Base-by-base conservation (phyloP, 306 rosid genomes). In the Dryas alaskensis region DNA sequence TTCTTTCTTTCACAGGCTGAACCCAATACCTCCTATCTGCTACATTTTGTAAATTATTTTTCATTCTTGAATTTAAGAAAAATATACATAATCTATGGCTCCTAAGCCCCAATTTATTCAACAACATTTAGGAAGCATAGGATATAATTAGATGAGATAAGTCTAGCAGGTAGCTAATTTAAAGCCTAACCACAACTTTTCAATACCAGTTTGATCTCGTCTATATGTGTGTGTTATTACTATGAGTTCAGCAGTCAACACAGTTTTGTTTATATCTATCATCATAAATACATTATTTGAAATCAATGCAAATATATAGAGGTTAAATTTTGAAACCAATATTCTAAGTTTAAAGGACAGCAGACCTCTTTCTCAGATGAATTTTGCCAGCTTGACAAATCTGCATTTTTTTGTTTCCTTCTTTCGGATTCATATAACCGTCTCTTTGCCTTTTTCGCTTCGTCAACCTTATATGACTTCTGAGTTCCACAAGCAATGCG, bases 401-500 rank as follows among this genome's bases (percentile, higher is more conserved):
- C 74, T 39, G 88, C 74, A 77, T 82, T 78, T 78, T 87, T 89
- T 68, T 69, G 49, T 75, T 84, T 86, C 81, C 92, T 88, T 81
- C 92, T 84, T 73, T 79, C 77, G 47, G 79, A 83, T 68, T 94
- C 96, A 16, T 94, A 94, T 73, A 88, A 74, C 39, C 97, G 86
- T 55, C 93, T 76, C 82, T 82, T 84, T 83, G 88, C 97, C 86
- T 60, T 89, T 82, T 86, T 85, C 17, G 77, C 82, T 45, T 82
- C 89, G 70, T 88, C 92, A 74, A 80, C 53, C 83, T 86, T 94
- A 81, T 89, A 94, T 79, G 99, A 92, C 81, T 85, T 89, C 82
- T 94, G 96, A 81, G 93, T 94, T 76, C 99, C 99, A 81, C 77
- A 77, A 72, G 96, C 99, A 76, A 81, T 66, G 55, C 95, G 97